Evolutionary conservation across 2,329 filamentous ascomycete species (phyloP).

Genomic region (Pezicula carpinea): DNA sequence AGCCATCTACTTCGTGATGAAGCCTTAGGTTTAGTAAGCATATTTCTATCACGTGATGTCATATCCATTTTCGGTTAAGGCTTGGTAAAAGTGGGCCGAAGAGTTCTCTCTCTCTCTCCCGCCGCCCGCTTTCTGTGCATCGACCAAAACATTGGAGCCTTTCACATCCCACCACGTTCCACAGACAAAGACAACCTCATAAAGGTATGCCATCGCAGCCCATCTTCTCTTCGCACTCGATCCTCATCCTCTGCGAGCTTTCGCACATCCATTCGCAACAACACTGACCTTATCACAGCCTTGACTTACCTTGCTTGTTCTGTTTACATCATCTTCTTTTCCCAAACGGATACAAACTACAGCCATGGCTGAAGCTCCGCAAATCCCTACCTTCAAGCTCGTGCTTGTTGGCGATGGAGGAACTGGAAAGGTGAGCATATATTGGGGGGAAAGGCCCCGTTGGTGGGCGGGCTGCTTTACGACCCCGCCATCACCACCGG

Average conservation of each 20-base stretch:
- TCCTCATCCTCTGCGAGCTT: not conserved
- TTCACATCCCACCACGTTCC: slow-evolving; percentile 28
- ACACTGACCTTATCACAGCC: slow-evolving; percentile 23
- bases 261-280: not conserved
- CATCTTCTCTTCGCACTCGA: not conserved
- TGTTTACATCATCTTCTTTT: slow-evolving; percentile 23
- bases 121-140: slow-evolving; percentile 13
- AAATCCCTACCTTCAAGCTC: slow-evolving; percentile 91
- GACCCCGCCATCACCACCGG: slow-evolving; percentile 18
- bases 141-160: slow-evolving; percentile 26
- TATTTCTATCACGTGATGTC: too few relatives aligned
- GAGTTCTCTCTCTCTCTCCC: slow-evolving; percentile 1
- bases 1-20: too few relatives aligned
- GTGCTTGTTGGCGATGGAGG: slow-evolving; percentile 99
- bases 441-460: not conserved
- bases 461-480: slow-evolving; percentile 9
- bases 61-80: not conserved
- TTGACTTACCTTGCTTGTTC: slow-evolving; percentile 11
- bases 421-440: slow-evolving; percentile 85
- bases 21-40: too few relatives aligned
- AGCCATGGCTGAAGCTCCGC: slow-evolving; percentile 59
- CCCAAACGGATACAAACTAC: slow-evolving; percentile 16
- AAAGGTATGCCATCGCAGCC: not conserved
- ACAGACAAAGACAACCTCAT: slow-evolving; percentile 13
- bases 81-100: not conserved